phyloP scores from a whole-genome alignment of 2,329 filamentous ascomycete genomes.

The Pseudocercospora fuligena region DNA sequence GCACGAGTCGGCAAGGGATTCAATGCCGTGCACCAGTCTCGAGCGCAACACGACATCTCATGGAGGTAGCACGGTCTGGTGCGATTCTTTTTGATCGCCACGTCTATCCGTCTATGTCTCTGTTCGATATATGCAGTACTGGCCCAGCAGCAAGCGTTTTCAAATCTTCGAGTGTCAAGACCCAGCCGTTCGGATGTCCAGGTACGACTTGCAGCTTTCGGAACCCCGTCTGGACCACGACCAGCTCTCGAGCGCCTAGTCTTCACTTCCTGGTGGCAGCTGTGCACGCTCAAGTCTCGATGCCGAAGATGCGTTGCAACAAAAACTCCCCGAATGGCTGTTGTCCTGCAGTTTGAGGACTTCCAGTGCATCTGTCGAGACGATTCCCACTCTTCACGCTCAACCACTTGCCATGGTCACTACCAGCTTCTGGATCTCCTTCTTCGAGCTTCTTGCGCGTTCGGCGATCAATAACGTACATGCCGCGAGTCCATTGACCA shows the following conservation, averaged over 20 bases:
- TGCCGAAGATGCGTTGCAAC: constrained; percentile 29
- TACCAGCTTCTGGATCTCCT: constrained; percentile 61
- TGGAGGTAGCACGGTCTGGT: background rate
- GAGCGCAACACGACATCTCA: too few relatives aligned
- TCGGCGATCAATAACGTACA: constrained; percentile 83
- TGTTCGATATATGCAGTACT: background rate
- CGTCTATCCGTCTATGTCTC: background rate
- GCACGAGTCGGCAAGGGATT: too few relatives aligned
- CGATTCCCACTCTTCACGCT: constrained; percentile 76
- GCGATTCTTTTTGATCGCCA: background rate
- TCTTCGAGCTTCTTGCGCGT: constrained; percentile 57
- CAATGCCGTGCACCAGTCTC: too few relatives aligned
- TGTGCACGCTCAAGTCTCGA: constrained; percentile 10
- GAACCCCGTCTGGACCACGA: background rate
- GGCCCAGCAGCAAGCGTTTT: too few relatives aligned
- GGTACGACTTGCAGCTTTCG: background rate
- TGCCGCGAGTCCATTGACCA: constrained; percentile 90
- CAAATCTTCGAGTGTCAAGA: background rate
- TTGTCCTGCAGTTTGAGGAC: constrained; percentile 70
- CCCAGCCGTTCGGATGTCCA: background rate
- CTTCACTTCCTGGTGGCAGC: too few relatives aligned
- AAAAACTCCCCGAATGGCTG: constrained; percentile 47
- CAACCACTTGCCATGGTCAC: constrained; percentile 78
- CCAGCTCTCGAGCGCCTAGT: background rate
- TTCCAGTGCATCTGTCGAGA: constrained; percentile 71